Evolutionary conservation across 2,329 filamentous ascomycete species (phyloP).

Genomic region (Pseudocercospora eumusae): DNA sequence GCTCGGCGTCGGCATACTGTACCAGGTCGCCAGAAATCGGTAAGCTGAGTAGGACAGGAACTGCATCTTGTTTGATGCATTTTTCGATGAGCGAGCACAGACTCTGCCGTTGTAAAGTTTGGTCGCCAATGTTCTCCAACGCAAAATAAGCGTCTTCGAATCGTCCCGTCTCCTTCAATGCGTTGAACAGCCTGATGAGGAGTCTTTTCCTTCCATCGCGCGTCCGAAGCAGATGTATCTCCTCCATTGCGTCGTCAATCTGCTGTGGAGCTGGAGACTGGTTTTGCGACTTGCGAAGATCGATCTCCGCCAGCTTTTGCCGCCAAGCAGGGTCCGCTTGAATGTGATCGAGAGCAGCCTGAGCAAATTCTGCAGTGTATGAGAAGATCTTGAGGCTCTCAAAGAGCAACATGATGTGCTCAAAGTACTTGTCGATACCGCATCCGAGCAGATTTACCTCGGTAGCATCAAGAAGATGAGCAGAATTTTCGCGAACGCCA

Average conservation of each 20-base stretch:
- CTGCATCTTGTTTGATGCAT: conserved; percentile 37
- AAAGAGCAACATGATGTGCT: conserved; percentile 79
- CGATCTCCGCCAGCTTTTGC: conserved; percentile 31
- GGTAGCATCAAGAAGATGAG: conserved; percentile 67
- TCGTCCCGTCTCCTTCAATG: conserved; percentile 73
- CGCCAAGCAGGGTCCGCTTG: conserved; percentile 21
- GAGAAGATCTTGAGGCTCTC: conserved; percentile 76
- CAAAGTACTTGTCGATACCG: conserved; percentile 81
- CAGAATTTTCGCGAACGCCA: conserved; percentile 33
- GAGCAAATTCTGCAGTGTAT: conserved; percentile 80
- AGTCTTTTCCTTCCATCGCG: conserved; percentile 63
- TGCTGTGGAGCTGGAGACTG: conserved; percentile 35
- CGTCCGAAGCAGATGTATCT: conserved; percentile 38
- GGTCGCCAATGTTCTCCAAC: conserved; percentile 70
- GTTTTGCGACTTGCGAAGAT: conserved; percentile 34
- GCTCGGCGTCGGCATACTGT: conserved; percentile 74
- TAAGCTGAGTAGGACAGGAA: conserved; percentile 62
- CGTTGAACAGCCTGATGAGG: conserved; percentile 79
- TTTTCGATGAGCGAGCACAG: conserved; percentile 65
- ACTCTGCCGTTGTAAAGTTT: conserved; percentile 65
- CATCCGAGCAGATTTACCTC: conserved; percentile 69
- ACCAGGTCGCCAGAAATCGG: conserved; percentile 73
- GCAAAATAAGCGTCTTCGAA: conserved; percentile 83
- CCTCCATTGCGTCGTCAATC: conserved; percentile 37
- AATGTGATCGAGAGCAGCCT: conserved; percentile 39